Evolutionary conservation across 306 rosid genomes (phyloP).

Genomic region (Cajanus cajan): DNA sequence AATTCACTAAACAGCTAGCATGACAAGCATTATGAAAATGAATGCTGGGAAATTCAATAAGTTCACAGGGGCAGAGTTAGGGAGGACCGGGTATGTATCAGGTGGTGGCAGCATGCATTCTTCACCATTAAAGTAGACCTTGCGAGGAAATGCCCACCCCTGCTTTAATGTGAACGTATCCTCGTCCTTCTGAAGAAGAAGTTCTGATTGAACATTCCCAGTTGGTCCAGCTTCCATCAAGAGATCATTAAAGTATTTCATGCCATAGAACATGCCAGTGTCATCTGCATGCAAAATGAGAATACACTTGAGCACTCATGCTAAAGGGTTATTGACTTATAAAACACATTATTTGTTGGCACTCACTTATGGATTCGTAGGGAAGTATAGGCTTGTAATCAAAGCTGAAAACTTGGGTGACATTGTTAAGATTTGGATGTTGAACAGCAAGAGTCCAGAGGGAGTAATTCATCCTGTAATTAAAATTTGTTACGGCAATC

Average conservation of each 20-base stretch:
- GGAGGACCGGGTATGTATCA: constrained; percentile 74
- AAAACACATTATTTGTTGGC: background rate
- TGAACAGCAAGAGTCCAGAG: constrained; percentile 86
- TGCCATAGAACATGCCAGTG: constrained; percentile 88
- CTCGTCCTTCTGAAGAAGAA: constrained; percentile 70
- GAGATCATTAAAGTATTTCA: constrained; percentile 72
- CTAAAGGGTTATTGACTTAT: background rate
- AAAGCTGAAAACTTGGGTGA: constrained; percentile 90
- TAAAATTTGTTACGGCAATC: constrained; percentile 77
- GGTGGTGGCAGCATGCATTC: constrained; percentile 94
- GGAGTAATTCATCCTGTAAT: constrained; percentile 71
- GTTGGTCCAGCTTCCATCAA: constrained; percentile 88
- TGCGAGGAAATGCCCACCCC: constrained; percentile 94
- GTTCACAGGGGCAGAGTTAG: constrained; percentile 52
- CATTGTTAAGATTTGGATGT: constrained; percentile 90
- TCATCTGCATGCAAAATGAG: constrained; percentile 62
- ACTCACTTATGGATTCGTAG: constrained; percentile 77
- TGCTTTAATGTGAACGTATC: constrained; percentile 78
- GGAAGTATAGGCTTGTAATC: constrained; percentile 83
- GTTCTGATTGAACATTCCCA: constrained; percentile 86
- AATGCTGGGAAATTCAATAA: constrained; percentile 37
- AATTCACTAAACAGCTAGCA: constrained; percentile 51
- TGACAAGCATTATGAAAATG: constrained; percentile 43
- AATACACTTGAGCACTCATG: background rate
- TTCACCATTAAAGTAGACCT: constrained; percentile 92